A percentile compares a stretch with the other conserved stretches of the same genome.
phyloP scores from a whole-genome alignment of 495 filamentous ascomycete genomes.

The Penicillium lividum region DNA sequence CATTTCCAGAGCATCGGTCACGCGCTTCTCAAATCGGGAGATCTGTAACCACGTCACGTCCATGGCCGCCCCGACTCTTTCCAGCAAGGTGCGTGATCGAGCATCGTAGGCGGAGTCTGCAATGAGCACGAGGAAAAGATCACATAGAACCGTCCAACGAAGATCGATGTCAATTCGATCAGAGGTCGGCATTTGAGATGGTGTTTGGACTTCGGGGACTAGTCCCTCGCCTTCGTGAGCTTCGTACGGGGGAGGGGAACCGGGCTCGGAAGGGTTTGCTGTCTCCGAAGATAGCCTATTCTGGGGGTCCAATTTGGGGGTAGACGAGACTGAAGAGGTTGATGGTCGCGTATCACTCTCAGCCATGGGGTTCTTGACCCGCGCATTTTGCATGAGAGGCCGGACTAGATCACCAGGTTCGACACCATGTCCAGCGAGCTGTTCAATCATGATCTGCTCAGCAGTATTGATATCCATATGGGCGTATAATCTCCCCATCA shows the following conservation, averaged over 20 bases:
- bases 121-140: conserved; percentile 91
- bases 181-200: conserved; percentile 75
- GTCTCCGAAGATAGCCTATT: conserved; percentile 33
- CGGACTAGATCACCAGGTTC: conserved; percentile 78
- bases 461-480: conserved; percentile 92
- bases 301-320: conserved; percentile 26
- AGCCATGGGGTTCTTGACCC: conserved; percentile 91
- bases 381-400: conserved; percentile 86
- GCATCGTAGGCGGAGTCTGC: conserved; percentile 94
- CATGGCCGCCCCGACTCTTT: conserved; percentile 76
- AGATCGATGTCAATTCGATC: conserved; percentile 93
- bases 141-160: conserved; percentile 96
- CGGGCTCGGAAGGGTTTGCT: conserved; percentile 32
- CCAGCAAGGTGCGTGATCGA: conserved; percentile 81
- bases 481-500: conserved; percentile 88
- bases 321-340: conserved; percentile 31
- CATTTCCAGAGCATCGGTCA: conserved; percentile 97
- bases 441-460: conserved; percentile 99
- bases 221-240: conserved; percentile 69
- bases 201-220: conserved; percentile 68
- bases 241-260: conserved; percentile 71
- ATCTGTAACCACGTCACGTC: conserved; percentile 90
- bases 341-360: conserved; percentile 36
- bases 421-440: conserved; percentile 89
- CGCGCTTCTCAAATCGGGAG: conserved; percentile 94